Conservation (phyloP, 257 asterid genomes). For the Nicotiana attenuata region DNA sequence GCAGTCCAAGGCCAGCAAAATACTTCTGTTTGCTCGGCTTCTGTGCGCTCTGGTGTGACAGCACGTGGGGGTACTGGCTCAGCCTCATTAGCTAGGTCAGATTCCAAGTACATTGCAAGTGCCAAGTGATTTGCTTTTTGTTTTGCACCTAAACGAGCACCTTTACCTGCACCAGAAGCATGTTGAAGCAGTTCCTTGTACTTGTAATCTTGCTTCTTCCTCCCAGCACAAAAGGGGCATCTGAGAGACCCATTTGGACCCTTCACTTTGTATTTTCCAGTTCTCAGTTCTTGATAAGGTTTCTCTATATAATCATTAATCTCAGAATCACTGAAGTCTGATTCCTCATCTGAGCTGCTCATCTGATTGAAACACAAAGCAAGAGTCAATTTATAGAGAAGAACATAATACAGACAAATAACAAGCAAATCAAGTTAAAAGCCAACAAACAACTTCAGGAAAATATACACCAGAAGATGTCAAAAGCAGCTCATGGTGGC, state of each 20-base stretch:
- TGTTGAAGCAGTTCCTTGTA: constrained; percentile 73
- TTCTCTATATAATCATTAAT: constrained; percentile 64
- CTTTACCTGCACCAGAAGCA: constrained; percentile 76
- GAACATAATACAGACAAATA: neutral
- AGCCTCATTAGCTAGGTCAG: constrained; percentile 42
- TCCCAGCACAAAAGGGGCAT: constrained; percentile 93
- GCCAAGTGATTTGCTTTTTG: constrained; percentile 85
- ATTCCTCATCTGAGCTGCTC: constrained; percentile 77
- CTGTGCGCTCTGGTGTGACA: constrained; percentile 26
- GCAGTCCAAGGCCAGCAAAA: constrained; percentile 91
- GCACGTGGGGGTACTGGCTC: constrained; percentile 47
- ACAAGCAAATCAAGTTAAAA: neutral
- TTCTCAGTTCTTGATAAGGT: constrained; percentile 60
- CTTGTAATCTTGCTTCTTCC: constrained; percentile 86
- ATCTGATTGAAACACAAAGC: constrained; percentile 29
- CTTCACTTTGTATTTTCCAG: constrained; percentile 65
- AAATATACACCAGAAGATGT: neutral
- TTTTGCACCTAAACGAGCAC: constrained; percentile 50
- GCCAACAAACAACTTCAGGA: neutral
- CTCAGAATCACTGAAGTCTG: constrained; percentile 87
- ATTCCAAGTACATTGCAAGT: constrained; percentile 46
- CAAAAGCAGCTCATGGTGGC: neutral
- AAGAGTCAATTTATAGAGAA: neutral
- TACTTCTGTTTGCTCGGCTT: constrained; percentile 47
- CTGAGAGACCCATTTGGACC: constrained; percentile 73